Evolutionary conservation across 768 basidiomycete genomes (phyloP).

Genomic region (Tephrocybe sp.): DNA sequence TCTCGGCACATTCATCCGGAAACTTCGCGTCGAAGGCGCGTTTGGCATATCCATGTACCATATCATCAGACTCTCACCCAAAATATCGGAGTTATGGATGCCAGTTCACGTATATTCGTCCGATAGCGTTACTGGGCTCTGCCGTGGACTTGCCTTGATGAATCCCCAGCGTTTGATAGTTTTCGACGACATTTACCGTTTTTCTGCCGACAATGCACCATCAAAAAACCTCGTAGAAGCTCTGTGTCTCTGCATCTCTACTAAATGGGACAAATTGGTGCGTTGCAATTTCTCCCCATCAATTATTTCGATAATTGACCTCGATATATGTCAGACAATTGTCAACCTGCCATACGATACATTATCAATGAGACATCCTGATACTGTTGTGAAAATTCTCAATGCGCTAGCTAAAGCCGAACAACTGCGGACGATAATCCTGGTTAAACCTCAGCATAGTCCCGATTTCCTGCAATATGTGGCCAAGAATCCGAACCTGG

Average conservation of each 20-base stretch:
- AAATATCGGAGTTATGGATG: conserved; percentile 5
- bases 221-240: neutral
- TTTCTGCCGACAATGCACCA: neutral
- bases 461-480: neutral
- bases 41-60: conserved; percentile 12
- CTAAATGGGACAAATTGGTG: conserved; percentile 4
- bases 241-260: neutral
- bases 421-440: conserved; percentile 1
- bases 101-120: neutral
- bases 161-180: conserved; percentile 5
- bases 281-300: neutral
- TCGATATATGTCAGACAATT: neutral
- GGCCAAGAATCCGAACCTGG: neutral
- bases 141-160: neutral
- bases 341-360: neutral
- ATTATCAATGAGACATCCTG: neutral
- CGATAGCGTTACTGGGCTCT: conserved; percentile 4
- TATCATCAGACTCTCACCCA: conserved; percentile 3
- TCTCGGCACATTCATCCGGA: conserved; percentile 22
- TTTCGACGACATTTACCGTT: neutral
- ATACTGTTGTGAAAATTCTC: neutral
- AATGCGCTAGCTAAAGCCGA: neutral
- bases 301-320: neutral
- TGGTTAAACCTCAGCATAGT: neutral
- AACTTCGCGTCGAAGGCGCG: conserved; percentile 24